phyloP scores from a whole-genome alignment of 345 rosid species.

The Reutealis trisperma region DNA sequence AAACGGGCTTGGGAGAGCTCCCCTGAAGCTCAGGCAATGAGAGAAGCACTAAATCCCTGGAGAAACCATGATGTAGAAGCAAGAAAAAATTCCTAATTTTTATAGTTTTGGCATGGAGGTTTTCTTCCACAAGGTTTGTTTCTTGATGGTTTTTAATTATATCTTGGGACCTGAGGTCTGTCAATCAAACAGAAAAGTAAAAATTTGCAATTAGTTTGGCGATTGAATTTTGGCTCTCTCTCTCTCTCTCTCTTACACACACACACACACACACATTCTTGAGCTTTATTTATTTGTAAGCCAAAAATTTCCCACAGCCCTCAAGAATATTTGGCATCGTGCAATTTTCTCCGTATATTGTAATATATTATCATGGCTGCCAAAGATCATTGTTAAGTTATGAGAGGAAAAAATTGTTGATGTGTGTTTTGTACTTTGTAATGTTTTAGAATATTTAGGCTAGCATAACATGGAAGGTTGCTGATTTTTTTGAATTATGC shows the following conservation, averaged over 20 bases:
- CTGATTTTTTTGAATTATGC: background rate
- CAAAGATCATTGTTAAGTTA: background rate
- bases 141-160: slow-evolving; percentile 5
- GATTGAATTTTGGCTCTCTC: background rate
- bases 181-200: background rate
- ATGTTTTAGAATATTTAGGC: background rate
- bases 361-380: background rate
- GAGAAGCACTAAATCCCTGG: slow-evolving; percentile 91
- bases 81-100: slow-evolving; percentile 24
- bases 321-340: background rate
- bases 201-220: slow-evolving; percentile 6
- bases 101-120: background rate
- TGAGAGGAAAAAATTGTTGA: background rate
- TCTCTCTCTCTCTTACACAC: too few species aligned
- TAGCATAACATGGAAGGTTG: background rate
- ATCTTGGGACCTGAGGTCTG: background rate
- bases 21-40: slow-evolving; percentile 70
- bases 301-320: background rate
- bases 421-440: background rate
- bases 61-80: slow-evolving; percentile 55
- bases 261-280: too few species aligned
- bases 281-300: background rate
- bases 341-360: background rate
- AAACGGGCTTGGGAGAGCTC: slow-evolving; percentile 76
- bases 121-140: background rate